Evolutionary conservation across 345 rosid genomes (phyloP).

Genomic region (Salix brachista): DNA sequence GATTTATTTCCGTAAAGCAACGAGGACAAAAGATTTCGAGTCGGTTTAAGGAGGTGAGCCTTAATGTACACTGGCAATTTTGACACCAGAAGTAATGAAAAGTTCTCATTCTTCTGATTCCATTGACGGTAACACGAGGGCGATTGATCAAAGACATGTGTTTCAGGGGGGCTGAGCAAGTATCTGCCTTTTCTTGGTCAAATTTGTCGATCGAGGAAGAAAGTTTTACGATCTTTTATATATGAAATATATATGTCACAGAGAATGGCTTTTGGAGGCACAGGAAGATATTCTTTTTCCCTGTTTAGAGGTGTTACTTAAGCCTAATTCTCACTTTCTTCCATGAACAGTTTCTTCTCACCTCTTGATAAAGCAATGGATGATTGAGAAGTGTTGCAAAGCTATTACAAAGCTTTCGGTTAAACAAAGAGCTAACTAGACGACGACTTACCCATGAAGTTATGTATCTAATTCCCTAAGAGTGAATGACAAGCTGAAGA

Average conservation of each 20-base stretch:
- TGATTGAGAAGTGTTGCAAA: conserved; percentile 6
- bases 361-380: conserved; percentile 26
- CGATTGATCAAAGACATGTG: conserved; percentile 34
- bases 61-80: conserved; percentile 45
- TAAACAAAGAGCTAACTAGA: background rate
- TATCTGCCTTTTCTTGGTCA: background rate
- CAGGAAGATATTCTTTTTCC: conserved; percentile 26
- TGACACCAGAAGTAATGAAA: conserved; percentile 69
- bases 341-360: conserved; percentile 1
- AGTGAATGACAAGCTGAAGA: background rate
- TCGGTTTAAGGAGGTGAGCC: conserved; percentile 38
- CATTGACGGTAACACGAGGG: conserved; percentile 50
- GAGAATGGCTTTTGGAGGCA: conserved; percentile 31
- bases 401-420: background rate
- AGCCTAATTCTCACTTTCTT: background rate
- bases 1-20: conserved; percentile 41
- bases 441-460: background rate
- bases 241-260: conserved; percentile 1
- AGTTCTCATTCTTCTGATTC: conserved; percentile 55
- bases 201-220: conserved; percentile 4
- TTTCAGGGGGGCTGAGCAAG: background rate
- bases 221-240: background rate
- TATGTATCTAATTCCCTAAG: background rate
- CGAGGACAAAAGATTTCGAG: conserved; percentile 45
- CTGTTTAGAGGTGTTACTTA: background rate